Evolutionary conservation across 2,329 filamentous ascomycete species (phyloP).

Genomic region (Colletotrichum australisinense): DNA sequence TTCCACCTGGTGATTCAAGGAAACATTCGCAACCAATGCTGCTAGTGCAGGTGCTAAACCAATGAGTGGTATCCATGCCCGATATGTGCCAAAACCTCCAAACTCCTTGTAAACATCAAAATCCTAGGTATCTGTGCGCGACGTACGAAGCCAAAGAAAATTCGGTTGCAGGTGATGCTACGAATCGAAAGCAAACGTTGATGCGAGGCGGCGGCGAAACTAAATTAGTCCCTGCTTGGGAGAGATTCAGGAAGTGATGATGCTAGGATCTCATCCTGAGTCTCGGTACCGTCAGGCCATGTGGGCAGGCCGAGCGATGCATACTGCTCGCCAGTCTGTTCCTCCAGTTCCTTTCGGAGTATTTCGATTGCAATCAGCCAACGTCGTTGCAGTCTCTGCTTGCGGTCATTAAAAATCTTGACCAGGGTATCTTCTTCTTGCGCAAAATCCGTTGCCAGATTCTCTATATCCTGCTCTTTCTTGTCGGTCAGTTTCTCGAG

Average conservation of each 20-base stretch:
- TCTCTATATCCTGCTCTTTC: conserved; percentile 60
- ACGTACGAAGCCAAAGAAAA: conserved; percentile 5
- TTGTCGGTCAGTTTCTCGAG: conserved; percentile 57
- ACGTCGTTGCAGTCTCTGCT: conserved; percentile 55
- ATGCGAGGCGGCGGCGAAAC: neutral
- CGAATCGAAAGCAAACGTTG: conserved; percentile 5
- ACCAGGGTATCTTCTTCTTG: conserved; percentile 63
- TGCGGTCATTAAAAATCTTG: conserved; percentile 57
- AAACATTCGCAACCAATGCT: conserved; percentile 5
- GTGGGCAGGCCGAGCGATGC: conserved; percentile 50
- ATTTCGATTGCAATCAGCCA: conserved; percentile 67
- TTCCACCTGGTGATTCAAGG: neutral
- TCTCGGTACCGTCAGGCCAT: conserved; percentile 52
- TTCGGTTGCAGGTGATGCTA: conserved; percentile 16
- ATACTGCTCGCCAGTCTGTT: conserved; percentile 54
- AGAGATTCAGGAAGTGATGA: conserved; percentile 22
- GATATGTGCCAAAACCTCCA: conserved; percentile 12
- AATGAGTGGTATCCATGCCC: conserved; percentile 28
- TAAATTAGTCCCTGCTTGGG: conserved; percentile 20
- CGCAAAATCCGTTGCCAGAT: conserved; percentile 57
- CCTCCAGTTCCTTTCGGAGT: conserved; percentile 63
- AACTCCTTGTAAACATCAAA: conserved; percentile 30
- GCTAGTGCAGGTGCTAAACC: conserved; percentile 21
- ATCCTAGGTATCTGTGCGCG: conserved; percentile 28
- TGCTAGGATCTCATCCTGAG: conserved; percentile 28